A percentile compares a stretch with the other conserved stretches of the same genome.
Evolutionary conservation across 2,329 filamentous ascomycete genomes (phyloP).

Genomic region (Colletotrichum graminicola): DNA sequence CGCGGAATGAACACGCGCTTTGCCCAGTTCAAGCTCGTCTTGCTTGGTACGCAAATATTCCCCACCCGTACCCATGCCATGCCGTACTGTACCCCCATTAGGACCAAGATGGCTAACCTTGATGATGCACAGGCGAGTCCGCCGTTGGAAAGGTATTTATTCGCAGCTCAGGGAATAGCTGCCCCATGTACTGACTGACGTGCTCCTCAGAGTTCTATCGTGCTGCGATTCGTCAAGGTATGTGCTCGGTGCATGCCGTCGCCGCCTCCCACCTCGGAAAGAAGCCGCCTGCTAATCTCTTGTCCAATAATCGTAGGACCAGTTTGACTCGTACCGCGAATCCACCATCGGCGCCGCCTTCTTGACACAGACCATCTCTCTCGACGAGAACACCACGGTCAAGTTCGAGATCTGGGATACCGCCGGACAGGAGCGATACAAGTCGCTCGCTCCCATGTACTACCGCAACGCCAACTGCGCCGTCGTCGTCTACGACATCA

Average conservation of each 20-base stretch:
- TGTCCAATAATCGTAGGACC: slow-evolving; percentile 73
- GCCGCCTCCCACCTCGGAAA: background rate
- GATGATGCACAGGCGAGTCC: slow-evolving; percentile 81
- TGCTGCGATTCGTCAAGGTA: slow-evolving; percentile 98
- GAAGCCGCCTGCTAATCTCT: slow-evolving; percentile 14
- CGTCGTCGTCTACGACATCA: slow-evolving; percentile 99
- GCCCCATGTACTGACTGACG: slow-evolving; percentile 39
- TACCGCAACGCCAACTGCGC: slow-evolving; percentile 99
- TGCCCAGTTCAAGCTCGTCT: slow-evolving; percentile 98
- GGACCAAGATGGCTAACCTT: slow-evolving; percentile 20
- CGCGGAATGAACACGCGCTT: slow-evolving; percentile 84
- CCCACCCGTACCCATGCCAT: background rate
- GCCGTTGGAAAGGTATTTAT: slow-evolving; percentile 91
- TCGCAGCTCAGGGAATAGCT: slow-evolving; percentile 17
- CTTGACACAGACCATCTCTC: slow-evolving; percentile 97
- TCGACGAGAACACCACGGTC: slow-evolving; percentile 97
- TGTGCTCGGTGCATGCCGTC: slow-evolving; percentile 45
- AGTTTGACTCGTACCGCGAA: slow-evolving; percentile 98
- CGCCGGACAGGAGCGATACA: slow-evolving; percentile 98
- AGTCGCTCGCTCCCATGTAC: slow-evolving; percentile 99
- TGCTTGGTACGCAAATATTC: slow-evolving; percentile 78
- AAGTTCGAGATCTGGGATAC: slow-evolving; percentile 99
- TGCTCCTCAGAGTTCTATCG: slow-evolving; percentile 85
- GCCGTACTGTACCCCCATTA: background rate
- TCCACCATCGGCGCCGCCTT: slow-evolving; percentile 98